Base-by-base conservation (phyloP, 2,329 filamentous ascomycete genomes). In the Neospermospora avenae region DNA sequence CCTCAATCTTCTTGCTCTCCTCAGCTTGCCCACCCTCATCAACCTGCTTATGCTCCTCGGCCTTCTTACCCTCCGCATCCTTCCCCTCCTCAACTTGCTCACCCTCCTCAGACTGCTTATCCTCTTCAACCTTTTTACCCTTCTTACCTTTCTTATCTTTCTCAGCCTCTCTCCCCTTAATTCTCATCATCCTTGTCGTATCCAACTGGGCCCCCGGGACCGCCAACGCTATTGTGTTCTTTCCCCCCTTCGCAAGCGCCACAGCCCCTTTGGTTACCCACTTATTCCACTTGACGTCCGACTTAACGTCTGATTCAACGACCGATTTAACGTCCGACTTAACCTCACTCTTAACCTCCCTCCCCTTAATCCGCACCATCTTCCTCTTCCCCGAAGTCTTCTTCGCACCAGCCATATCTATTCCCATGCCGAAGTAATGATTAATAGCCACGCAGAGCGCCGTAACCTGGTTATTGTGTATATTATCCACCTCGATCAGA, bases 381-480 rank as follows among this genome's bases (percentile, higher is more conserved):
- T 18, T 51, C 31, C 48, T 45, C 53, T 42, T 39, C 24, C 20
- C 35, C 51, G 28, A 20, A 22, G 2, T 41, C 31, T 35, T 41
- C 31, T 35, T 11, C 22, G 5, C 35, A 20, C 6, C 25, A 10
- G 35, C 22, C 35, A 54, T 28, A 41, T 54, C 37, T 11, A 8
- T 28, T 6, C 51, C 51, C 51, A 25, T 18, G 4, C 34, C 60
- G 44, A 57, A 63, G 3, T 37, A 22, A n/a, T 55, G 22, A 39
- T 66, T 66, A 6, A 66, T 61, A 13, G 39, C 64, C 52, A 66
- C 62, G 55, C 51, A 55, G 20, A 66, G 18, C 16, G 62, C 58
- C 46, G 60, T 24, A 1, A 66, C 22, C 25, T 63, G 55, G 16
- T 31, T 56, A 18, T 64, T 53, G 24, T 61, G 55, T 0, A 66